phyloP scores from a whole-genome alignment of 2,329 filamentous ascomycete genomes.

The Trichoderma oligosporum region DNA sequence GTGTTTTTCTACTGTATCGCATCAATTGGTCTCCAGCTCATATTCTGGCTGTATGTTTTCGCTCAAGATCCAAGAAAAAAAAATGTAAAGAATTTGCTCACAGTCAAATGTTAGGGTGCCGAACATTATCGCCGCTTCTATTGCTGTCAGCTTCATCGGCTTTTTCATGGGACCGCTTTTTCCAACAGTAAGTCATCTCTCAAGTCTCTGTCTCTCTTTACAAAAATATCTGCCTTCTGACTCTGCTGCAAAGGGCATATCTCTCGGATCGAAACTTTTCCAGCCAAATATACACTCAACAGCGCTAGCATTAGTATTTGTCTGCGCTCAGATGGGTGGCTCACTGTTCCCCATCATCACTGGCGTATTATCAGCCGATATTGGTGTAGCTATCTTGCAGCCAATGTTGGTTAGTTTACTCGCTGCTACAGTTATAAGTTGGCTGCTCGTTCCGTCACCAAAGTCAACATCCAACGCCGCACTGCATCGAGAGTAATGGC shows the following conservation, averaged over 20 bases:
- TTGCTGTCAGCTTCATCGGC: constrained; percentile 51
- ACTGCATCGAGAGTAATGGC: constrained; percentile 36
- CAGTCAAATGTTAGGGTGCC: constrained; percentile 32
- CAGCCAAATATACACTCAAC: constrained; percentile 35
- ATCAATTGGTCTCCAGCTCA: constrained; percentile 51
- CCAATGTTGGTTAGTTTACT: constrained; percentile 49
- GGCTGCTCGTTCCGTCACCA: constrained; percentile 42
- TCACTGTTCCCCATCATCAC: constrained; percentile 54
- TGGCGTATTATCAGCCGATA: constrained; percentile 45
- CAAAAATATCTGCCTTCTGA: constrained; percentile 7
- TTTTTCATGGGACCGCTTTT: constrained; percentile 59
- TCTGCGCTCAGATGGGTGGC: constrained; percentile 53
- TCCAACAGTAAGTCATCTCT: constrained; percentile 43
- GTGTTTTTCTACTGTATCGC: constrained; percentile 50
- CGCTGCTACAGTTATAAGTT: constrained; percentile 43
- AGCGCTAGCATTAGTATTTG: constrained; percentile 49
- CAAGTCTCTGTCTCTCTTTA: accelerated
- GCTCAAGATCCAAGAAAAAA: neutral
- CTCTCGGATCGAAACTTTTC: constrained; percentile 51
- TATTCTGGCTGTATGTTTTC: constrained; percentile 54
- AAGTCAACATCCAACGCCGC: constrained; percentile 31
- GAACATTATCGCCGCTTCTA: constrained; percentile 47
- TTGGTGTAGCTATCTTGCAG: constrained; percentile 48
- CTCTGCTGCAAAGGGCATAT: constrained; percentile 45
- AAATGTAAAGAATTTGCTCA: neutral